These are phyloP conservation scores for Fagopyrum homotropicum DNA, from an alignment of 148 eudicot species.

Conservation along the genomic window DNA sequence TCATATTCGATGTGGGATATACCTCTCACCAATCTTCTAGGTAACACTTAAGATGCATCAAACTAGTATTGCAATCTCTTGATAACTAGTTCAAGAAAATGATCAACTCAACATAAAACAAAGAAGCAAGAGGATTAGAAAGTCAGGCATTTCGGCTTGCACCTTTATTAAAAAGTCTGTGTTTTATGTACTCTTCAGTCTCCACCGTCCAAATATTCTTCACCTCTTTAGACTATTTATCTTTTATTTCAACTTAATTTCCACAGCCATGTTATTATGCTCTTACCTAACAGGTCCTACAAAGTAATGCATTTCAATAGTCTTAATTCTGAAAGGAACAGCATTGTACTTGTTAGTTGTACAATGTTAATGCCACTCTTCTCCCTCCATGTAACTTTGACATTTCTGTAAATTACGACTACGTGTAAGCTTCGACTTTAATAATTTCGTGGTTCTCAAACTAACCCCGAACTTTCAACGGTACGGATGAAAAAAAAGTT, in stretches of 20 bases:
- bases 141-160: background rate
- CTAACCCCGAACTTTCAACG: no score
- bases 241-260: background rate
- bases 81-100: no score
- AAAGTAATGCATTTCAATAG: background rate
- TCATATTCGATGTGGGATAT: no score
- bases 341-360: slow-evolving; percentile 1
- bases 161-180: background rate
- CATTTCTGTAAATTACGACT: no score
- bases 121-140: background rate
- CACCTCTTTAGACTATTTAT: background rate
- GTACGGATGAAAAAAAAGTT: no score
- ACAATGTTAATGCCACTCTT: no score
- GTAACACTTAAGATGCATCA: no score
- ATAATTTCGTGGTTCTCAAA: no score
- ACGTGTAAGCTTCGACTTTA: no score
- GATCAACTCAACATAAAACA: background rate
- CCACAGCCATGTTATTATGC: background rate
- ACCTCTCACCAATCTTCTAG: no score
- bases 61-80: no score
- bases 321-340: background rate
- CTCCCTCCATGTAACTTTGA: no score
- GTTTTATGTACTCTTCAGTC: background rate
- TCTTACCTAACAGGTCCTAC: background rate
- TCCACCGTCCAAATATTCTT: background rate